Base-by-base conservation (phyloP, 1,139 yeast genomes). In the Sugiyamaella japonica region DNA sequence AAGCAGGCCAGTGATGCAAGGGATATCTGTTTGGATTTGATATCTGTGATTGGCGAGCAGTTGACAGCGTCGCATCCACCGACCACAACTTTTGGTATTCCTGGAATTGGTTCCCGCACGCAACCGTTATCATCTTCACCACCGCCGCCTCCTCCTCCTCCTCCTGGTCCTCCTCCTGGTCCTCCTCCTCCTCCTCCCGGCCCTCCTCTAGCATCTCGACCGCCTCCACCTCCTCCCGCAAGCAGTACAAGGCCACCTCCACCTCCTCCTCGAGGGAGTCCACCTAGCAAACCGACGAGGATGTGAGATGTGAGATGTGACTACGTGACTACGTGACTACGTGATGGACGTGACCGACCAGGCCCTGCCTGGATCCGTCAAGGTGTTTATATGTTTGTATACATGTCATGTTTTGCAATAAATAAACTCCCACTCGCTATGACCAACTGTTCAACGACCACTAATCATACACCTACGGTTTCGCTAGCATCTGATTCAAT, bases 1-100 rank as follows among this genome's bases (percentile, higher is more conserved):
- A 68, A 61, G 7, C 61, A 57, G 16, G 62, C 72, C 1, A 63
- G 57, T 13, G 52, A 59, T 15, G 76, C 76, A 8, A 64, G 63
- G 32, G 68, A 59, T 20, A 63, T 73, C 65, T 62, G 70, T 48
- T 52, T 56, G 20, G 76, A 73, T 58, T 56, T 73, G 36, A 56
- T 73, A 38, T 61, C 64, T 9, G 61, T 71, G 3, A 69, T 72
- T 6, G 58, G 59, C 12, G 72, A 68, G 43, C 65, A 65, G 53
- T 55, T 64, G 7, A 47, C 32, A 15, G 17, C 34, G 12, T 17
- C 34, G 12, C 29, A 34, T 28, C 49, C 53, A 36, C 17, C 20
- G 7, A 9, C 34, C 7, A 3, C 34, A 9, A 3, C 34, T 29
- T 3, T 12, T 29, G 10, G 10, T 7, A 17, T 13, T 44, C 48